Evolutionary conservation across 345 rosid genomes (phyloP).

Genomic region (Clausena lansium): DNA sequence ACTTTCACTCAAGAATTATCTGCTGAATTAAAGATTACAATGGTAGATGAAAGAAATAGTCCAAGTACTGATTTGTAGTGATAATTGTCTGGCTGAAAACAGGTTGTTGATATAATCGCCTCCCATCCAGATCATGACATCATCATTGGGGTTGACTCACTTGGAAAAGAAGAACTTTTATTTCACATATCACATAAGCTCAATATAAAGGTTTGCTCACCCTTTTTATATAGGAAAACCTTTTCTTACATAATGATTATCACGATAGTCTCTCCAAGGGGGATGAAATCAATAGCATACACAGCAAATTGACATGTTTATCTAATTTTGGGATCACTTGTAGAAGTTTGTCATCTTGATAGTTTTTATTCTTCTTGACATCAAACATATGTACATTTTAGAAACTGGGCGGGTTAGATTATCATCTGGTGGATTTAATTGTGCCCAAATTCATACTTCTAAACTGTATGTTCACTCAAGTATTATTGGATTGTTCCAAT

Average conservation of each 20-base stretch:
- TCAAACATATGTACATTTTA: not conserved
- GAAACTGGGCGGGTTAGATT: not conserved
- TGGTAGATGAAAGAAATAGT: not conserved
- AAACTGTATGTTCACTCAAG: not conserved
- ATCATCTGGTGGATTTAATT: not conserved
- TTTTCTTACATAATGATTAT: not conserved
- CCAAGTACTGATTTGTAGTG: not conserved
- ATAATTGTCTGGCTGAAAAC: conserved; percentile 16
- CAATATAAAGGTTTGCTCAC: conserved; percentile 46
- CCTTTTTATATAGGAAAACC: not conserved
- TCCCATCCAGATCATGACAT: conserved; percentile 70
- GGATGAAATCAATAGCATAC: not conserved
- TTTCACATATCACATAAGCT: conserved; percentile 51
- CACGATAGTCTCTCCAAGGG: not conserved
- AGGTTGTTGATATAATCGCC: conserved; percentile 62
- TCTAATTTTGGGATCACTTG: not conserved
- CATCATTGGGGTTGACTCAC: conserved; percentile 60
- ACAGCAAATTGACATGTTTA: not conserved
- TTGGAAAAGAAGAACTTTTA: conserved; percentile 79
- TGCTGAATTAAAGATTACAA: not conserved
- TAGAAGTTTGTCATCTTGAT: not conserved
- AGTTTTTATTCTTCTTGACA: not conserved
- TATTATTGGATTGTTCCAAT: not conserved
- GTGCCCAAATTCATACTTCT: not conserved
- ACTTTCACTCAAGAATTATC: conserved; percentile 4